Conservation (phyloP, 2,329 filamentous ascomycete genomes). For the Aspergillus calidoustus region DNA sequence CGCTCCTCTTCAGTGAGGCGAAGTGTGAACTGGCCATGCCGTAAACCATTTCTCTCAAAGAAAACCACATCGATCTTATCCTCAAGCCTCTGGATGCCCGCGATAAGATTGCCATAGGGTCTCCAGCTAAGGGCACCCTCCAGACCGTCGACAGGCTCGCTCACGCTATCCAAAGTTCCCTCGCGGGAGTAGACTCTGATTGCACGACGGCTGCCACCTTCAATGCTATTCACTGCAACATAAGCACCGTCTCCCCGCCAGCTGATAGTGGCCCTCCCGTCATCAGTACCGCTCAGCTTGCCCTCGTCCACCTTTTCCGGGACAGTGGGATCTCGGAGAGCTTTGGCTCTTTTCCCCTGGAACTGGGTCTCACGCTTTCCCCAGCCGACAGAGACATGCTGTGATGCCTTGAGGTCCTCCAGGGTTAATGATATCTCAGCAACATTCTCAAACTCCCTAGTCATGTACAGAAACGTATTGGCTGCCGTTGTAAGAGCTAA, state of each 20-base stretch:
- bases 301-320: constrained; percentile 91
- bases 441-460: constrained; percentile 82
- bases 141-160: constrained; percentile 91
- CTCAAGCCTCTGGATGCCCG: constrained; percentile 75
- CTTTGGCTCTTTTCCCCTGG: constrained; percentile 84
- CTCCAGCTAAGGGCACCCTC: constrained; percentile 88
- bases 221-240: constrained; percentile 82
- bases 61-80: constrained; percentile 83
- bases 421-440: constrained; percentile 72
- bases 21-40: constrained; percentile 93
- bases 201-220: constrained; percentile 70
- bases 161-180: constrained; percentile 87
- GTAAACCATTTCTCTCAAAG: constrained; percentile 94
- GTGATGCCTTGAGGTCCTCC: constrained; percentile 84
- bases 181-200: constrained; percentile 91
- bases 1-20: constrained; percentile 66
- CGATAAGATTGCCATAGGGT: constrained; percentile 86
- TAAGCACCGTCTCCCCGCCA: constrained; percentile 96
- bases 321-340: constrained; percentile 89
- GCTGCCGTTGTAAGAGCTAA: constrained; percentile 80
- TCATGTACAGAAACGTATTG: constrained; percentile 87
- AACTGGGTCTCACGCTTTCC: constrained; percentile 98
- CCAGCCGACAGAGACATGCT: constrained; percentile 96
- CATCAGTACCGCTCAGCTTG: constrained; percentile 72
- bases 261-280: constrained; percentile 73